Evolutionary conservation across 2,329 filamentous ascomycete species (phyloP), one percentile per base, ranked within the genome.

Genomic region (Calonectria montana): DNA sequence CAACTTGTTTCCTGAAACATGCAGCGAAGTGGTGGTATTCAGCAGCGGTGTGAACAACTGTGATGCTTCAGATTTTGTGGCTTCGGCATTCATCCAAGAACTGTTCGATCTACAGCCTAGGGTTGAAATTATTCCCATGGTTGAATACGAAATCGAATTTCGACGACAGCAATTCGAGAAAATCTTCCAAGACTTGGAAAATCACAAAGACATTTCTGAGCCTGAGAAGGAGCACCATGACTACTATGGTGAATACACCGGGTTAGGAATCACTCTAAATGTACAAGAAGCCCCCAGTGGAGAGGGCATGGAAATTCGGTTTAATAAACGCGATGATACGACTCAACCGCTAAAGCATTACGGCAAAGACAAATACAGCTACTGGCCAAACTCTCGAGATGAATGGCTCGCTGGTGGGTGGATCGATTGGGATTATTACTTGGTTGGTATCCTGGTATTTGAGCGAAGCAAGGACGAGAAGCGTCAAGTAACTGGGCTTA

Each of bases 341-440:
- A n/a, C 16, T 3, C 57, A 62, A 18, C 57, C 57, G 12, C 6
- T 62, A 13, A 45, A 62, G 16, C 12, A 45, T 25, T 31, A 43
- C 18, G 57, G 57, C 25, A 45, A 62, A 2, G 25, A 62, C 9
- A n/a, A 62, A 23, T 62, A 62, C 39, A 62, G 57, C 39, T 62
- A 43, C 10, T 62, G 57, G 57, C 57, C 37, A 15, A 31, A 13
- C 6, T 62, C 57, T 31, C 37, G 57, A 31, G 57, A 62, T 23
- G 57, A 62, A 31, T 62, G 57, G 57, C 57, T 62, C 7, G 29
- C 29, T 25, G 39, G 23, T 3, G 57, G 57, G 2, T 62, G 57
- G 57, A 25, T 62, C 12, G 57, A 62, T 31, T 62, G 57, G 57
- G 57, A 62, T 29, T 62, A 62, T 45, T 31, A 62, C 39, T 6